A percentile compares a stretch with the other conserved stretches of the same genome.
These are phyloP conservation scores for Candida bentonensis DNA, from an alignment of 805 yeast genomes.

Conservation along the genomic window DNA sequence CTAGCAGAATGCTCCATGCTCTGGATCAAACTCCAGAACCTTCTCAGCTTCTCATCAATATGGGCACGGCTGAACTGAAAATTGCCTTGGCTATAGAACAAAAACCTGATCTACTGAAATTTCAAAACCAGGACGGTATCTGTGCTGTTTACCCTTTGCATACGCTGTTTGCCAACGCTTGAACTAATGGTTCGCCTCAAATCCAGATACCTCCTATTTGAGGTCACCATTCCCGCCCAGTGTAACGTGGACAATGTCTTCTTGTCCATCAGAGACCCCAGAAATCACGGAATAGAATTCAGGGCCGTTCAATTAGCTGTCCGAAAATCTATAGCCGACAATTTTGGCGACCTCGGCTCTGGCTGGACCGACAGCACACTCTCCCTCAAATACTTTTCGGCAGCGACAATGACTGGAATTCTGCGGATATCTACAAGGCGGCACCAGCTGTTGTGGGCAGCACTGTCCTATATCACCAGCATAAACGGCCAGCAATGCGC, in stretches of 20 bases:
- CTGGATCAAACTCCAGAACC: no score
- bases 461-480: constrained; percentile 33
- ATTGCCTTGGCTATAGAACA: no score
- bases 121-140: no score
- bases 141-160: no score
- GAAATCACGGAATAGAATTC: constrained; percentile 25
- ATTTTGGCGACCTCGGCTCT: constrained; percentile 69
- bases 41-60: no score
- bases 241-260: constrained; percentile 9
- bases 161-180: no score
- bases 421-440: constrained; percentile 60
- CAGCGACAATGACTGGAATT: constrained; percentile 72
- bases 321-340: constrained; percentile 39
- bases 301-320: constrained; percentile 39
- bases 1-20: no score
- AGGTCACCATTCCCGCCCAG: constrained; percentile 50
- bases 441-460: constrained; percentile 47
- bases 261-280: constrained; percentile 3
- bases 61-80: no score
- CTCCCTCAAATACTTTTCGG: constrained; percentile 65
- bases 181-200: constrained; percentile 94
- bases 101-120: no score
- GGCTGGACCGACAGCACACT: constrained; percentile 50
- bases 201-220: constrained; percentile 72
- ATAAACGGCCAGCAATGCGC: constrained; percentile 38